These are phyloP conservation scores for Abortiporus biennis DNA, from an alignment of 1,284 basidiomycete species.

Conservation along the genomic window DNA sequence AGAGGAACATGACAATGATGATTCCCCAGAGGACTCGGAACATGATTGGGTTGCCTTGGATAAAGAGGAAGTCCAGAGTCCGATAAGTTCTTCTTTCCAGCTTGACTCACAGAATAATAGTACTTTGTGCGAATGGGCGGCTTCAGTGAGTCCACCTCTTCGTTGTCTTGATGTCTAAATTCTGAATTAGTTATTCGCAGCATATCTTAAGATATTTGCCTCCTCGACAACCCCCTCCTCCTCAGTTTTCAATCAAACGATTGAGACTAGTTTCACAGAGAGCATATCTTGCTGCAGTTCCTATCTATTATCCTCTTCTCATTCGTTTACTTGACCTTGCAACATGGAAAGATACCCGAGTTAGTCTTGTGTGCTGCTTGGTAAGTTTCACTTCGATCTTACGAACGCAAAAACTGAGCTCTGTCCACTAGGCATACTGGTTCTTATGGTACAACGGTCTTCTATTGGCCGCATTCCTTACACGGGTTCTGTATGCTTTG, in stretches of 20 bases:
- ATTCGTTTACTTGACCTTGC: constrained; percentile 36
- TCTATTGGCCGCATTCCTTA: constrained; percentile 44
- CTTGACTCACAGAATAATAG: too few relatives aligned
- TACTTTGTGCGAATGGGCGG: constrained; percentile 10
- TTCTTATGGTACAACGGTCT: constrained; percentile 54
- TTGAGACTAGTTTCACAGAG: constrained; percentile 47
- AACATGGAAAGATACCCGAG: constrained; percentile 44
- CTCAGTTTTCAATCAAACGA: constrained; percentile 47
- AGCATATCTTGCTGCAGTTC: constrained; percentile 46
- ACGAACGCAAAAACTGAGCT: too few relatives aligned
- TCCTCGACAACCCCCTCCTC: constrained; percentile 27
- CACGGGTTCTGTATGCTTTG: constrained; percentile 42
- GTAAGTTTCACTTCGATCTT: constrained; percentile 35
- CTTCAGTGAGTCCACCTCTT: constrained; percentile 7
- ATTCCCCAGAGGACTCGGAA: too few relatives aligned
- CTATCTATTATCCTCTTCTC: constrained; percentile 43
- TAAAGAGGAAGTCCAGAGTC: too few relatives aligned
- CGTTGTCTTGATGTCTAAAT: neutral
- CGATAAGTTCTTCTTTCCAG: too few relatives aligned
- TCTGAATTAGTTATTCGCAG: neutral
- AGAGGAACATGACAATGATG: too few relatives aligned
- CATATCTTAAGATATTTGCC: constrained; percentile 40
- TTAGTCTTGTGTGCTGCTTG: constrained; percentile 42
- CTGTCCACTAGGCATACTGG: constrained; percentile 52
- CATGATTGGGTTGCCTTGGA: too few relatives aligned